Evolutionary conservation across 768 basidiomycete species (phyloP), one percentile per base, ranked within the genome.

Genomic region (Pulveroboletus frians): DNA sequence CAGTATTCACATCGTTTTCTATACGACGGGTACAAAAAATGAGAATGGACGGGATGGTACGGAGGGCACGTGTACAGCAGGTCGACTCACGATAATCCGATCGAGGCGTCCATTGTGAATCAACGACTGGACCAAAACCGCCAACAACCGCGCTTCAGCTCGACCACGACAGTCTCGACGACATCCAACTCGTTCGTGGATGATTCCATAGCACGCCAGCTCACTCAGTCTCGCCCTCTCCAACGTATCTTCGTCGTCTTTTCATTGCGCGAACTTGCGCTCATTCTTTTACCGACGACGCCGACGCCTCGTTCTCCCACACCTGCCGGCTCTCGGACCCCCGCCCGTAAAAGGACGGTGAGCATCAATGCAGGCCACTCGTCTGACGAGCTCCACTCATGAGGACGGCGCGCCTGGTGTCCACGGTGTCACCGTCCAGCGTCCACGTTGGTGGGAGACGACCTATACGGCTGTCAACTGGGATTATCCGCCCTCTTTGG

Each of bases 41-140:
- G 26, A 14, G 14, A 5, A 9, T 18, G 29, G 43, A 48, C 47
- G 43, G 47, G 43, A 48, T 47, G 31, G 38, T 13, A 45, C 54
- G 35, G 29, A 40, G 53, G 39, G 45, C 55, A 56, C 55, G 55
- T 56, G 55, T 50, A 20, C 7, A 35, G 51, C 50, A 39, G 18
- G 44, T 56, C 45, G 55, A 55, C 46, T 32, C 41, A 46, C 44
- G 57, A 58, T 60, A 60, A 60, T 56, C 54, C 58, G 57, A 58
- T 60, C 52, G 40, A 49, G 47, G 50, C 39, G 45, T 40, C 40
- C 18, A 46, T 30, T 35, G 53, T 51, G 56, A 58, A 57, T 57
- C 56, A 29, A 53, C 44, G 46, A 40, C 39, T 48, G 46, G 46
- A 50, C 43, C 32, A 34, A 31, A 9, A 34, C 29, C 29, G 10